A percentile compares a stretch with the other conserved stretches of the same genome.
These are phyloP conservation scores for Quercus variabilis DNA, from an alignment of 306 rosid genomes.

Conservation along the genomic window DNA sequence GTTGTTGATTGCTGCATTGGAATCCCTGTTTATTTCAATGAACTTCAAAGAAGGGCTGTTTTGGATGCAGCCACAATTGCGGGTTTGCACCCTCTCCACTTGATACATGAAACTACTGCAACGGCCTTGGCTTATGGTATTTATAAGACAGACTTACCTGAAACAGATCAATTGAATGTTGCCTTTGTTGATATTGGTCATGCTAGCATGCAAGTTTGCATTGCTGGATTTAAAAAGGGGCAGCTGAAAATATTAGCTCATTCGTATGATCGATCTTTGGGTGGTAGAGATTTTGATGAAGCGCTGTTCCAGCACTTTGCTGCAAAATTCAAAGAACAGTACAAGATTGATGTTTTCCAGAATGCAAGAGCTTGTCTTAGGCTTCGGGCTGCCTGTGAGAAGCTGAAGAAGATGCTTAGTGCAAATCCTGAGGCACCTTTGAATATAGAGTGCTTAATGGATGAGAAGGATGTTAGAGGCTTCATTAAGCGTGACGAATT, in stretches of 20 bases:
- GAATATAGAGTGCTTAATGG: conserved; percentile 93
- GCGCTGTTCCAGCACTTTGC: conserved; percentile 78
- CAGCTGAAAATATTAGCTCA: conserved; percentile 85
- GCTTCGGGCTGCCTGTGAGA: conserved; percentile 84
- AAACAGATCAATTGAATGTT: conserved; percentile 74
- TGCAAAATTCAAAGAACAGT: conserved; percentile 68
- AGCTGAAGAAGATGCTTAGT: conserved; percentile 90
- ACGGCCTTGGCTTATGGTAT: conserved; percentile 97
- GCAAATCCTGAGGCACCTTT: conserved; percentile 93
- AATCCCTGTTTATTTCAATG: conserved; percentile 89
- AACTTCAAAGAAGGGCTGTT: conserved; percentile 89
- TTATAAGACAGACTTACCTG: conserved; percentile 92
- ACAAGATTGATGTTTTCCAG: conserved; percentile 78
- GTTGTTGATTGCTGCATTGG: conserved; percentile 95
- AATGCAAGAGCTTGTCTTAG: conserved; percentile 86
- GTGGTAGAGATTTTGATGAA: conserved; percentile 97
- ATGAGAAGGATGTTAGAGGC: conserved; percentile 86
- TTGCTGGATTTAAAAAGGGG: conserved; percentile 90
- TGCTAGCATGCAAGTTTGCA: conserved; percentile 95
- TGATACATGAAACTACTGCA: conserved; percentile 88
- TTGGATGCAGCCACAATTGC: conserved; percentile 91
- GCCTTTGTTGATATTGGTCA: conserved; percentile 94
- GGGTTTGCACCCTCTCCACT: conserved; percentile 80
- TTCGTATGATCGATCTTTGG: conserved; percentile 75
- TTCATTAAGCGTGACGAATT: conserved; percentile 90